Evolutionary conservation across 495 filamentous ascomycete species (phyloP), one percentile per base, ranked within the genome.

Genomic region (Lasiosphaeriaceae sp.): DNA sequence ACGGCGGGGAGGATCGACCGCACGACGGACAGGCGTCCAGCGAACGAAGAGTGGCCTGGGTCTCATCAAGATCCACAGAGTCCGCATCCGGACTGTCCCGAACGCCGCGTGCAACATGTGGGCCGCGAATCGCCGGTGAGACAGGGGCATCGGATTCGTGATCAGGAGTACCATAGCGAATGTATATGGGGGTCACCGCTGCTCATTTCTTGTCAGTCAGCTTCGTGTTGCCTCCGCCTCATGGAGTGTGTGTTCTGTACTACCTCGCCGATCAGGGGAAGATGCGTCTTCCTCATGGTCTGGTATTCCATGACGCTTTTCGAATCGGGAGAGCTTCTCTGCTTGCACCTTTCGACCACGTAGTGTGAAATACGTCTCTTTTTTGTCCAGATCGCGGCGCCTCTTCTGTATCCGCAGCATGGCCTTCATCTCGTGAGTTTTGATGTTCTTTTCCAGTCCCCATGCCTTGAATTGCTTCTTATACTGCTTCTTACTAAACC

Each of bases 391-490:
- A 2, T 49, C 11, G 20, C 52, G 58, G 1, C 67, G 63, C 17
- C n/a, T 52, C 50, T 52, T 39, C 24, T 48, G 54, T 2, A 72
- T 65, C 2, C 26, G 23, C 6, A 68, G 11, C 61, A 72, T 68
- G 2, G 56, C 56, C 8, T 51, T 57, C 50, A 63, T 61, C 11
- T 69, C 62, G 8, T 58, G 9, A 14, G 50, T 54, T 0, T 41
- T 60, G 62, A 62, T 54, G 34, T 72, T 69, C 50, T 72, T 72
- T 2, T 49, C 52, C 31, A 70, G 20, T 2, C 58, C 53, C 67
- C 67, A 72, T 0, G 1, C 37, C n/a, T 59, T 60, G 51, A 70
- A 51, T 24, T 61, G 46, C 17, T 47, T 59, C 54, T 72, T 70
- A 60, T 68, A 71, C 51, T 61, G 63, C 35, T 66, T 66, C 8